Conservation (phyloP, 148 eudicot genomes). For the Hydrangea macrophylla region DNA sequence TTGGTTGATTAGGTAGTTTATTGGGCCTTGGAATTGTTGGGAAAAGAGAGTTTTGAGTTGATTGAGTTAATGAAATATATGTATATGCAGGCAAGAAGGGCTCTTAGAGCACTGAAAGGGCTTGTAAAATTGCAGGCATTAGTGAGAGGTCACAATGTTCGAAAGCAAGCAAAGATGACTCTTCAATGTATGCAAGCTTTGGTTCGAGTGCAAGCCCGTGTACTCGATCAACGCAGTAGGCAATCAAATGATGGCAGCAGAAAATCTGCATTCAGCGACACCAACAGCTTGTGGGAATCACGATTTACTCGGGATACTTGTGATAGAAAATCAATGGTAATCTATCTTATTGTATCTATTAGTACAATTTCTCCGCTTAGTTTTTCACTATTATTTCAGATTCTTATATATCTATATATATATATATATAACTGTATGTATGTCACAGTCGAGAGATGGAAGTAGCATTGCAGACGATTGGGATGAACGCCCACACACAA, state of each 20-base stretch:
- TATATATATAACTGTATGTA: background rate
- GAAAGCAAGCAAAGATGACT: conserved; percentile 61
- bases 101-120: conserved; percentile 49
- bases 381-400: background rate
- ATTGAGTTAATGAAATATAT: background rate
- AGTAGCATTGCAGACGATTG: conserved; percentile 72
- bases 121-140: conserved; percentile 58
- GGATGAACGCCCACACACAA: conserved; percentile 77
- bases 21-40: too few species aligned
- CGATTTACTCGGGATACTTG: conserved; percentile 44
- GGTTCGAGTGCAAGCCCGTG: conserved; percentile 49
- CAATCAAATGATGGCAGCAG: conserved; percentile 34
- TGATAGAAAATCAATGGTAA: conserved; percentile 66
- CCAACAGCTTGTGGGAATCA: conserved; percentile 36
- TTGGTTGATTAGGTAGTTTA: too few species aligned
- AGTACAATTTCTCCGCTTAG: background rate
- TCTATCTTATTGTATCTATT: background rate
- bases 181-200: conserved; percentile 58
- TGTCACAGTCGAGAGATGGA: conserved; percentile 57
- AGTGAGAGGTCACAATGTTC: conserved; percentile 58
- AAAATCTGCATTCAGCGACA: conserved; percentile 44
- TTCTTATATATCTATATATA: background rate
- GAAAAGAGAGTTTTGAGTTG: too few species aligned
- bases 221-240: conserved; percentile 42
- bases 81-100: conserved; percentile 45